phyloP scores from a whole-genome alignment of 257 asterid species.

The Solanum ahanhuiri region DNA sequence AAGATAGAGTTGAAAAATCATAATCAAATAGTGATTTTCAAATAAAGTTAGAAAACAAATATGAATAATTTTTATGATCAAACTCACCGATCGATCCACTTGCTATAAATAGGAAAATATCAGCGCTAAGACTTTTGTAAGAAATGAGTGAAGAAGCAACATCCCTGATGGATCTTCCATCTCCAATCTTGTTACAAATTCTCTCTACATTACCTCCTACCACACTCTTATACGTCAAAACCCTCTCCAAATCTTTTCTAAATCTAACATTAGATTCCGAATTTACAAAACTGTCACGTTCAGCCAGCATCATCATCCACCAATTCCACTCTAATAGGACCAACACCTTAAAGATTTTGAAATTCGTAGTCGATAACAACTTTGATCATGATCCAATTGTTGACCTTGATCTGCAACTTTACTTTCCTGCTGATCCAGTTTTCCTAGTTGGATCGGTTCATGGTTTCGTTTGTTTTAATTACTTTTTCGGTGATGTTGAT shows the following conservation, averaged over 20 bases:
- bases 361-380: no score
- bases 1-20: no score
- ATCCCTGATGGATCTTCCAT: no score
- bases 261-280: neutral
- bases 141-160: neutral
- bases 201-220: constrained; percentile 29
- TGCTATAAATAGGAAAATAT: no score
- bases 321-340: neutral
- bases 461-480: constrained; percentile 20
- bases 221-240: constrained; percentile 11
- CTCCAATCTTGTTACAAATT: no score
- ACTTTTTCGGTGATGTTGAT: constrained; percentile 14
- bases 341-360: no score
- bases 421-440: neutral
- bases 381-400: neutral
- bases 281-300: neutral
- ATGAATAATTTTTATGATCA: no score
- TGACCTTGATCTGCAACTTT: constrained; percentile 3
- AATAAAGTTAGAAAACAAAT: no score
- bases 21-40: no score
- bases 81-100: no score
- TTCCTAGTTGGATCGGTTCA: constrained; percentile 21
- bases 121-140: neutral
- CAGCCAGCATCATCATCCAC: constrained; percentile 16
- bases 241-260: constrained; percentile 20